A percentile compares a stretch with the other conserved stretches of the same genome.
phyloP scores from a whole-genome alignment of 1,284 basidiomycete genomes.

The Phellinidium pouzarii region DNA sequence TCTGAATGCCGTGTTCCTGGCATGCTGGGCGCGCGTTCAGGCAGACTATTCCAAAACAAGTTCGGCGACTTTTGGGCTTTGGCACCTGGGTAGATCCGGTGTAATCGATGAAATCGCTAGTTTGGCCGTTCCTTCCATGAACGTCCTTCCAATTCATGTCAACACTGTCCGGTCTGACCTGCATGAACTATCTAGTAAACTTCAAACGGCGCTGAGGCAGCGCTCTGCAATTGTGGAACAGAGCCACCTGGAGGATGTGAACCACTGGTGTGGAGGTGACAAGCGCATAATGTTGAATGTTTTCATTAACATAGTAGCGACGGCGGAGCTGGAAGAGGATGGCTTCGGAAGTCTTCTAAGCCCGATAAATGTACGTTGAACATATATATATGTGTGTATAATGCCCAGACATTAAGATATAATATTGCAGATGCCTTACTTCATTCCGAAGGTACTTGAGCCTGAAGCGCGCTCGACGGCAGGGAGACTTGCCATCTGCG shows the following conservation, averaged over 20 bases:
- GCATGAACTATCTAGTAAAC: slow-evolving; percentile 7
- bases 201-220: slow-evolving; percentile 33
- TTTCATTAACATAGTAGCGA: slow-evolving; percentile 40
- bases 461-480: slow-evolving; percentile 15
- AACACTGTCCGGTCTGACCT: slow-evolving; percentile 18
- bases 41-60: slow-evolving; percentile 28
- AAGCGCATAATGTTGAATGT: slow-evolving; percentile 37
- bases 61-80: slow-evolving; percentile 37
- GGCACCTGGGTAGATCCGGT: slow-evolving; percentile 40
- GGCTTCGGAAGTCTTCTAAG: slow-evolving; percentile 3
- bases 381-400: neutral
- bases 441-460: slow-evolving; percentile 23
- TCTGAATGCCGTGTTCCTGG: slow-evolving; percentile 36
- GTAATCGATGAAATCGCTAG: slow-evolving; percentile 30
- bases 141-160: slow-evolving; percentile 39
- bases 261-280: slow-evolving; percentile 30
- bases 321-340: slow-evolving; percentile 20
- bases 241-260: slow-evolving; percentile 33
- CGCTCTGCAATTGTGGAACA: slow-evolving; percentile 39
- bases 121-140: slow-evolving; percentile 41
- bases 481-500: slow-evolving; percentile 23
- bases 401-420: neutral
- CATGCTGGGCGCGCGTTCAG: slow-evolving; percentile 41
- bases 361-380: slow-evolving; percentile 11
- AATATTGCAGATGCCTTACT: slow-evolving; percentile 29